Percentiles rank a stretch among this genome's conserved stretches.
These are phyloP conservation scores for Avena sativa DNA, from an alignment of 176 grass and related monocot genomes.

Conservation along the genomic window DNA sequence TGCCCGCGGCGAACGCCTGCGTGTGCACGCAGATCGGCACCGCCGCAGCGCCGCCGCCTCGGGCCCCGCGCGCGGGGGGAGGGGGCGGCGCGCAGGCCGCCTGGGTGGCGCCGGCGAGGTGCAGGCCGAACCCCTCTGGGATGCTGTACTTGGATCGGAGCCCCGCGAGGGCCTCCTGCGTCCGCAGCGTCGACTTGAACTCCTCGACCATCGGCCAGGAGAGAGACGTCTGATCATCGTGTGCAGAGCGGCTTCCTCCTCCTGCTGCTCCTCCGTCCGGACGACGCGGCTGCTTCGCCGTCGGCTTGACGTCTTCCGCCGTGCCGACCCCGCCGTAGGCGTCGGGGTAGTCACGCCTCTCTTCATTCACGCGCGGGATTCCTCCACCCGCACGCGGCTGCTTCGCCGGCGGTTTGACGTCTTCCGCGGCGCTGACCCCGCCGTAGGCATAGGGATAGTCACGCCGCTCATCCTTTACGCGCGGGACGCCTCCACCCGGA, in stretches of 20 bases:
- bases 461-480: background rate
- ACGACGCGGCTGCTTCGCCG: background rate
- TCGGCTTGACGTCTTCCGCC: slow-evolving; percentile 22
- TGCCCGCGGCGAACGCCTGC: slow-evolving; percentile 36
- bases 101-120: slow-evolving; percentile 20
- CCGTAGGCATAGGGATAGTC: background rate
- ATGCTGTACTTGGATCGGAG: slow-evolving; percentile 44
- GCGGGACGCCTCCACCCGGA: background rate
- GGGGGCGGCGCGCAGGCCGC: slow-evolving; percentile 33
- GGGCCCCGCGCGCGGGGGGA: background rate
- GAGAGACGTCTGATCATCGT: slow-evolving; percentile 15
- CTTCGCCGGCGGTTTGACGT: slow-evolving; percentile 17
- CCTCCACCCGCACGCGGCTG: background rate
- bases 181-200: slow-evolving; percentile 44
- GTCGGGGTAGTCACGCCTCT: background rate
- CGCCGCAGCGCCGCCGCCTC: background rate
- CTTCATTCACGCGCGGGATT: background rate
- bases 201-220: slow-evolving; percentile 45
- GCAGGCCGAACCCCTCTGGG: slow-evolving; percentile 49
- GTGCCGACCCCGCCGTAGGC: background rate
- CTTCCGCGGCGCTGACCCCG: background rate
- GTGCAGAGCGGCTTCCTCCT: background rate
- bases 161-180: slow-evolving; percentile 37
- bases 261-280: background rate
- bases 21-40: slow-evolving; percentile 49